Conservation (phyloP, 1,284 basidiomycete species). For the Malassezia obtusa region DNA sequence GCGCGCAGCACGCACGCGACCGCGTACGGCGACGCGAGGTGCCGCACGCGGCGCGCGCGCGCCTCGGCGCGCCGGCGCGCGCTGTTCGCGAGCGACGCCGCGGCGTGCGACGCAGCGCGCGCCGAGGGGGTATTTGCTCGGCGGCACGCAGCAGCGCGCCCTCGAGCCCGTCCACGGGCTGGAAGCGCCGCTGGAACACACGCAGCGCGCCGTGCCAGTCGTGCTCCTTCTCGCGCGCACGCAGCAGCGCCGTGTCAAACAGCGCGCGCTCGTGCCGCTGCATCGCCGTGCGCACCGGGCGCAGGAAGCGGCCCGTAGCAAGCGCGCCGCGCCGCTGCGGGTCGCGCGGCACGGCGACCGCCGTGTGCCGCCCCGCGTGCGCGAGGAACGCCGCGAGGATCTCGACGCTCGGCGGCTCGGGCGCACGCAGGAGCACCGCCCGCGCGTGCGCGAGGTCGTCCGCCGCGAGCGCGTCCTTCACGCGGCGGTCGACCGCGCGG, state of each 20-base stretch:
- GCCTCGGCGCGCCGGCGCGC: background rate
- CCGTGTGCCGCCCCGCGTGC: background rate
- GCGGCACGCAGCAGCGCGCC: background rate
- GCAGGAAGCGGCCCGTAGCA: constrained; percentile 9
- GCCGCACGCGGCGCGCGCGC: constrained; percentile 1
- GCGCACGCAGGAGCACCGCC: background rate
- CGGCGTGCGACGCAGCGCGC: background rate
- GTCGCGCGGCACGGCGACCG: background rate
- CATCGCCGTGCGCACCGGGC: constrained; percentile 7
- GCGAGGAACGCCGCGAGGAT: constrained; percentile 5
- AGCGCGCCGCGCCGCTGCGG: background rate
- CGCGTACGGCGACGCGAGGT: constrained; percentile 1
- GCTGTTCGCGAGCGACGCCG: constrained; percentile 4
- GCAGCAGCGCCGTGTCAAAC: constrained; percentile 14
- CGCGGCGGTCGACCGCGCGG: background rate
- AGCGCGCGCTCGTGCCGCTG: background rate
- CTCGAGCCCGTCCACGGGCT: background rate
- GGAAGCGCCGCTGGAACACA: constrained; percentile 13
- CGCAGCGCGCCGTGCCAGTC: constrained; percentile 14
- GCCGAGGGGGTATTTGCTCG: background rate
- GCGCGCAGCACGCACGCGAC: constrained; percentile 8
- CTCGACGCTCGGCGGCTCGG: constrained; percentile 4
- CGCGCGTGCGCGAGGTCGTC: constrained; percentile 6
- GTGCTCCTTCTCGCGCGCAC: constrained; percentile 8
- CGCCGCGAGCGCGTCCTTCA: background rate